Percentiles rank a stretch among this genome's conserved stretches.
Evolutionary conservation across 2,329 filamentous ascomycete genomes (phyloP).

Genomic region (Trichoderma sp.): DNA sequence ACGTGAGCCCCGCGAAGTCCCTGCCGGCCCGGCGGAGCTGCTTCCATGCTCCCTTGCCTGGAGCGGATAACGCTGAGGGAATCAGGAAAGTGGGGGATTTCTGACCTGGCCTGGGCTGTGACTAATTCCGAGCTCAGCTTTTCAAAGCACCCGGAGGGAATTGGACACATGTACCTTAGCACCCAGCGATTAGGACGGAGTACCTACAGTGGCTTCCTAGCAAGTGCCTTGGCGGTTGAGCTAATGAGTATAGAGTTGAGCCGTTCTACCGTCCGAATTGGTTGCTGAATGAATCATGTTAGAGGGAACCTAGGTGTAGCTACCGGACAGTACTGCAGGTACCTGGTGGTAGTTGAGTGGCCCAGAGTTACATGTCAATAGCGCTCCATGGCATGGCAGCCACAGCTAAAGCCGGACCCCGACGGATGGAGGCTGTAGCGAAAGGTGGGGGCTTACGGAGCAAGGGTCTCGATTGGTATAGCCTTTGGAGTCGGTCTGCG

Average conservation of each 20-base stretch:
- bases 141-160: not conserved
- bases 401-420: not conserved
- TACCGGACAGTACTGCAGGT: not conserved
- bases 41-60: not conserved
- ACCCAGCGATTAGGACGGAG: not conserved
- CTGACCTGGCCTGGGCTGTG: not conserved
- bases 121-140: not conserved
- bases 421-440: not conserved
- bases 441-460: constrained; percentile 4
- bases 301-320: not conserved
- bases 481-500: constrained; percentile 1
- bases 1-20: not conserved
- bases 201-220: not conserved
- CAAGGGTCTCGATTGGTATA: not conserved
- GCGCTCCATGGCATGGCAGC: not conserved
- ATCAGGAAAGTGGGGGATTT: constrained; percentile 9
- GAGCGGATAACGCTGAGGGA: not conserved
- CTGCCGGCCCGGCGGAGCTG: constrained; percentile 11
- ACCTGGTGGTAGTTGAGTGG: not conserved
- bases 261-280: not conserved
- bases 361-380: no score
- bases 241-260: no score
- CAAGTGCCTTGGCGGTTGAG: not conserved
- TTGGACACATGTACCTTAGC: not conserved
- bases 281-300: not conserved